Percentiles rank a stretch among this genome's conserved stretches.
Conservation (phyloP, 768 basidiomycete genomes). For the Peribolospora kevripleyi region DNA sequence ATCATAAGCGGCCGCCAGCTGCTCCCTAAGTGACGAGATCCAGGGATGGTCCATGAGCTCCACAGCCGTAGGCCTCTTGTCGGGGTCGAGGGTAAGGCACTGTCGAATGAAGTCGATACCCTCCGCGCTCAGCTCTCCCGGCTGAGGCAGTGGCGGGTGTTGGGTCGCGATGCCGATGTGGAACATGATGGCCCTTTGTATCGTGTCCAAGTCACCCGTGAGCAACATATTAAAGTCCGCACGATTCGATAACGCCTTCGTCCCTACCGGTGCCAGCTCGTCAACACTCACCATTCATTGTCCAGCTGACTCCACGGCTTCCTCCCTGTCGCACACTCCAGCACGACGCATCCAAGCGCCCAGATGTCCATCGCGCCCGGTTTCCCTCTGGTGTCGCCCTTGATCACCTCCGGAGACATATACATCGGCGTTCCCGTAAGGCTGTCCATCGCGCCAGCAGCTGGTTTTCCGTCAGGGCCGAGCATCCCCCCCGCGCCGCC, state of each 20-base stretch:
- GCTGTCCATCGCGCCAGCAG: slow-evolving; percentile 32
- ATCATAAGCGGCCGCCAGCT: too few relatives aligned
- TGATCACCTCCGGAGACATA: slow-evolving; percentile 97
- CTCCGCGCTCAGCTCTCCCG: slow-evolving; percentile 58
- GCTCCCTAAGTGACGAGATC: slow-evolving; percentile 25
- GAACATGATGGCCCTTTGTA: slow-evolving; percentile 92
- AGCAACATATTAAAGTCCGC: too few relatives aligned
- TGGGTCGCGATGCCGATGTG: slow-evolving; percentile 92
- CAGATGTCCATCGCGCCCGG: slow-evolving; percentile 97
- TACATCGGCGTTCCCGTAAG: slow-evolving; percentile 98
- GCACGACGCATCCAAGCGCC: slow-evolving; percentile 90
- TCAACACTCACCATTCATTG: slow-evolving; percentile 64
- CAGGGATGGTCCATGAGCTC: slow-evolving; percentile 74
- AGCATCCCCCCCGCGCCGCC: slow-evolving; percentile 16
- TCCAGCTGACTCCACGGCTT: slow-evolving; percentile 98
- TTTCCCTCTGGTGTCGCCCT: slow-evolving; percentile 64
- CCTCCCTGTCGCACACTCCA: slow-evolving; percentile 85
- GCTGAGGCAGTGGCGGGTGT: slow-evolving; percentile 81
- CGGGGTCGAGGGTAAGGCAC: slow-evolving; percentile 69
- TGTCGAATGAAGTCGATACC: slow-evolving; percentile 86
- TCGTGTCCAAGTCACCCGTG: not conserved
- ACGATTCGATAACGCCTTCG: too few relatives aligned
- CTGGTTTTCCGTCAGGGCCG: slow-evolving; percentile 16
- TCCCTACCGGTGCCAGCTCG: not conserved
- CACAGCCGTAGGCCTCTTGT: slow-evolving; percentile 52